Evolutionary conservation across 2,329 filamentous ascomycete species (phyloP).

Genomic region (Cryphonectria parasitica): DNA sequence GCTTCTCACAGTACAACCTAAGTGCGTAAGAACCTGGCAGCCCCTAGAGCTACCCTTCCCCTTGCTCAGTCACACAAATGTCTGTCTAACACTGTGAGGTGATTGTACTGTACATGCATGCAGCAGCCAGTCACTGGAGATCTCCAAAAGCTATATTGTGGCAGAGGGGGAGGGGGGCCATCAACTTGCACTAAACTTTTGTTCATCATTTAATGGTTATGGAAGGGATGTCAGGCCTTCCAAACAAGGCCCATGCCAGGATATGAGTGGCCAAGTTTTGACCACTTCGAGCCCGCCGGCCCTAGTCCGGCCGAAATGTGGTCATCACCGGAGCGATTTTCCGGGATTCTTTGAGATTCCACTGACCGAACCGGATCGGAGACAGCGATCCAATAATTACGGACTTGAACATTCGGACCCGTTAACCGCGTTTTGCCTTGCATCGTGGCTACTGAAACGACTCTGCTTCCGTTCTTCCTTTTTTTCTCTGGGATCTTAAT

Average conservation of each 20-base stretch:
- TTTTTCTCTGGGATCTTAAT: not conserved
- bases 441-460: not conserved
- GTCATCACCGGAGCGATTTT: not conserved
- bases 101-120: not conserved
- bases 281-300: not conserved
- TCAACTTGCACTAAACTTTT: not conserved
- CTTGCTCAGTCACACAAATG: not conserved
- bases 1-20: slow-evolving; percentile 10
- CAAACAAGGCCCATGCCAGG: not conserved
- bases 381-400: not conserved
- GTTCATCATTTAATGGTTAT: not conserved
- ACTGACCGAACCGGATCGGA: not conserved
- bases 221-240: not conserved
- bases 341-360: not conserved
- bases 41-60: slow-evolving; percentile 17
- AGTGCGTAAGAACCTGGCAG: not conserved
- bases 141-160: not conserved
- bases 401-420: not conserved
- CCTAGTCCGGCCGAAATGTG: slow-evolving; percentile 8
- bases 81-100: not conserved
- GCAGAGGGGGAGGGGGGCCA: not conserved
- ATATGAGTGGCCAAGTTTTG: not conserved
- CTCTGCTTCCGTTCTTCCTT: not conserved
- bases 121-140: not conserved
- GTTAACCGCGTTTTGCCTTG: not conserved